Evolutionary conservation across 2,329 filamentous ascomycete genomes (phyloP).

Genomic region (Cercospora zeae-maydis): DNA sequence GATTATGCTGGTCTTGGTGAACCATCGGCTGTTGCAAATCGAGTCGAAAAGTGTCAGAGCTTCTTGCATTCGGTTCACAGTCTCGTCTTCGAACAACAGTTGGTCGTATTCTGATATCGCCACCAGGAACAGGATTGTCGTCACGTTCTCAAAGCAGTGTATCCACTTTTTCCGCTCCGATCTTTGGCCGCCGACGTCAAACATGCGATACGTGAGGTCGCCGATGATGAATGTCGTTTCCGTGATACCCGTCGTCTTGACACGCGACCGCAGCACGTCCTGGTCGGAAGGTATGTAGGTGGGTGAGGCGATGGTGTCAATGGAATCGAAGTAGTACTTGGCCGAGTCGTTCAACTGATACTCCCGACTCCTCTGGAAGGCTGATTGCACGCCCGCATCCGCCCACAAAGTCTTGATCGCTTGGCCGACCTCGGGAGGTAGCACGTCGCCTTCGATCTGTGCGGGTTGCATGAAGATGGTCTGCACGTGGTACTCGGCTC

Average conservation of each 20-base stretch:
- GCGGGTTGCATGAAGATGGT: conserved; percentile 98
- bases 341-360: conserved; percentile 96
- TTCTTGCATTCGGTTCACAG: conserved; percentile 70
- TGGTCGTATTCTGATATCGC: conserved; percentile 98
- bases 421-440: conserved; percentile 89
- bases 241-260: conserved; percentile 96
- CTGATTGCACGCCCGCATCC: conserved; percentile 87
- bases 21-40: conserved; percentile 70
- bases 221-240: conserved; percentile 95
- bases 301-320: conserved; percentile 81
- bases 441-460: conserved; percentile 90
- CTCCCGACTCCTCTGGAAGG: conserved; percentile 91
- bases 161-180: conserved; percentile 99
- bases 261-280: conserved; percentile 90
- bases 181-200: conserved; percentile 91
- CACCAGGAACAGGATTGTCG: conserved; percentile 91
- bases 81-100: conserved; percentile 92
- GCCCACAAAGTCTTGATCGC: conserved; percentile 92
- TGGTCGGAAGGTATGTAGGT: conserved; percentile 95
- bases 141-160: conserved; percentile 97
- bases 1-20: conserved; percentile 69
- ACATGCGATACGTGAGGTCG: conserved; percentile 93
- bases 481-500: conserved; percentile 95
- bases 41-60: conserved; percentile 68
- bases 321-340: conserved; percentile 97